These are phyloP conservation scores for Zancudomyces culisetae DNA, from an alignment of 371 early-diverging fungal genomes.

Conservation along the genomic window DNA sequence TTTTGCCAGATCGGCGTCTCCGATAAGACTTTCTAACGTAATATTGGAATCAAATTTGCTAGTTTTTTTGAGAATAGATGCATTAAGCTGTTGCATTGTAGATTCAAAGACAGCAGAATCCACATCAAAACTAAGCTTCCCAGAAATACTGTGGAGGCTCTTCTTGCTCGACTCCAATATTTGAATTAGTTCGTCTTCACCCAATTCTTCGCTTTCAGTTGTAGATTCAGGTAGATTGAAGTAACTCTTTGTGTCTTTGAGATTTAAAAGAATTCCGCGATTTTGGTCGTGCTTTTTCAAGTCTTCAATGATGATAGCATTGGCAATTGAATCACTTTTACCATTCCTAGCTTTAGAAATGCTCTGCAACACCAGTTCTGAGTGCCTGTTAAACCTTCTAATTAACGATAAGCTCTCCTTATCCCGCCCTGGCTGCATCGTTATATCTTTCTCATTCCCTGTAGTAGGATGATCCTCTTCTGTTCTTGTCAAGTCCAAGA, in stretches of 20 bases:
- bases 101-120: too few species aligned
- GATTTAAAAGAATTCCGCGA: neutral
- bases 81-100: too few species aligned
- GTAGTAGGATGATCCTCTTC: slow-evolving; percentile 56
- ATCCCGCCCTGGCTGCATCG: slow-evolving; percentile 60
- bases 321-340: neutral
- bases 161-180: too few species aligned
- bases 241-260: neutral
- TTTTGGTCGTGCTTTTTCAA: neutral
- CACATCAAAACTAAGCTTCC: too few species aligned
- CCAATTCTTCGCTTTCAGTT: neutral
- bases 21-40: too few species aligned
- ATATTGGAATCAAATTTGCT: too few species aligned
- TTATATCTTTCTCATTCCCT: slow-evolving; percentile 69
- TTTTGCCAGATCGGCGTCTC: too few species aligned
- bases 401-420: slow-evolving; percentile 53
- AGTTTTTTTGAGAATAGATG: too few species aligned
- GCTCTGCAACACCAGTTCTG: slow-evolving; percentile 54
- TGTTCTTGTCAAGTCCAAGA: slow-evolving; percentile 63
- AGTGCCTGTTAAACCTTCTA: slow-evolving; percentile 73
- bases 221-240: neutral
- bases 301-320: neutral
- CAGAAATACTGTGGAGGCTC: too few species aligned
- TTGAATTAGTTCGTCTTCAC: neutral
- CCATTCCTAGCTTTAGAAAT: slow-evolving; percentile 8